Conservation (phyloP, 805 yeast genomes). For the Yarrowia bubula region DNA sequence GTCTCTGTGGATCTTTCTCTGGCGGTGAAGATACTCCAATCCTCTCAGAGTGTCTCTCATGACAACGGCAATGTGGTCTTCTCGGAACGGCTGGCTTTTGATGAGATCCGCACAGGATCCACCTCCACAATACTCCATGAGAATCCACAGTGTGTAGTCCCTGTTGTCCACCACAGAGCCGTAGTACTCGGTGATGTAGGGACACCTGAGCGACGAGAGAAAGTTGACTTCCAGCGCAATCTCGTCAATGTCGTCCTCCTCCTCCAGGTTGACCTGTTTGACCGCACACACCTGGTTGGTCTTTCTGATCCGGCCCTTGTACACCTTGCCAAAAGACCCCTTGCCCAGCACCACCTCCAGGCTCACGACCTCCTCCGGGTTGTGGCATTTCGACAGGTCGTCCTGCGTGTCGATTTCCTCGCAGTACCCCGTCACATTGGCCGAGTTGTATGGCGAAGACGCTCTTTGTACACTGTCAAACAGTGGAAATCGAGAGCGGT, state of each 20-base stretch:
- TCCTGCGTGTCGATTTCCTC: neutral
- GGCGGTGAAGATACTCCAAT: slow-evolving; percentile 69
- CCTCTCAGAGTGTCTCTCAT: slow-evolving; percentile 66
- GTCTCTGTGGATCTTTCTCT: slow-evolving; percentile 81
- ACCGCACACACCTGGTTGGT: slow-evolving; percentile 64
- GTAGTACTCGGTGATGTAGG: slow-evolving; percentile 65
- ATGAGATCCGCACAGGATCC: slow-evolving; percentile 75
- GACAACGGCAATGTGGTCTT: slow-evolving; percentile 60
- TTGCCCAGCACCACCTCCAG: slow-evolving; percentile 30
- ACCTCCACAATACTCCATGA: slow-evolving; percentile 95
- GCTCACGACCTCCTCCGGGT: neutral
- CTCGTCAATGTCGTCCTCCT: slow-evolving; percentile 63
- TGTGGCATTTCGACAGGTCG: slow-evolving; percentile 1
- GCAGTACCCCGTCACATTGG: neutral
- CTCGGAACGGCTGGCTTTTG: slow-evolving; percentile 60
- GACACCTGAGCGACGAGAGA: slow-evolving; percentile 61
- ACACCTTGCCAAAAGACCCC: slow-evolving; percentile 35
- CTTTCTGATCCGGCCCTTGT: slow-evolving; percentile 37
- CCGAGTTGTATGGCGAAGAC: neutral
- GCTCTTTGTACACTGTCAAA: slow-evolving; percentile 18
- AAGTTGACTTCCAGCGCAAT: slow-evolving; percentile 77
- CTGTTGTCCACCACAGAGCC: slow-evolving; percentile 64
- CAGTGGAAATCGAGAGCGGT: slow-evolving; percentile 5
- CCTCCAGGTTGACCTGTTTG: slow-evolving; percentile 79
- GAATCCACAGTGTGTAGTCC: slow-evolving; percentile 79